phyloP scores from a whole-genome alignment of 352 stramenopile species.

The Phytopythium chamaehyphon region DNA sequence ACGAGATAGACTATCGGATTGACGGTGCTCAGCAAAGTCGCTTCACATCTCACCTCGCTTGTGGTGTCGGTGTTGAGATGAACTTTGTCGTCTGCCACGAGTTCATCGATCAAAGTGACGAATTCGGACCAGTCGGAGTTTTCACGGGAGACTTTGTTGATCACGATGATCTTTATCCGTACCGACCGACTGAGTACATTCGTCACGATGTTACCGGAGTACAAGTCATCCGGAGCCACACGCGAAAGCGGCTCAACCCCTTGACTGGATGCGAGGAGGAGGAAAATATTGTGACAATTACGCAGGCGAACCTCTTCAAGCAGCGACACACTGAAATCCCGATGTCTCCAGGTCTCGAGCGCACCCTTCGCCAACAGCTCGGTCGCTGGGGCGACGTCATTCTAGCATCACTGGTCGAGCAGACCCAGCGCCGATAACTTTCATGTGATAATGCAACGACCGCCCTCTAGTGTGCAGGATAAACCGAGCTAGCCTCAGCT shows the following conservation, averaged over 20 bases:
- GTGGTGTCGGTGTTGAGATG: slow-evolving; percentile 31
- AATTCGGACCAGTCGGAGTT: slow-evolving; percentile 17
- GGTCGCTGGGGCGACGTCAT: slow-evolving; percentile 46
- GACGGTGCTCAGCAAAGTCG: slow-evolving; percentile 35
- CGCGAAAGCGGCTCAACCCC: slow-evolving; percentile 7
- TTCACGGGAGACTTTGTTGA: slow-evolving; percentile 30
- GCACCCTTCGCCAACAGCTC: slow-evolving; percentile 36
- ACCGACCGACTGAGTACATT: slow-evolving; percentile 18
- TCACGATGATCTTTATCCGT: slow-evolving; percentile 35
- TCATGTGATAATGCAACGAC: no score
- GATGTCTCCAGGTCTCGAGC: slow-evolving; percentile 17
- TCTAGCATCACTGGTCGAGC: slow-evolving; percentile 7
- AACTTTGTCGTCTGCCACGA: slow-evolving; percentile 34
- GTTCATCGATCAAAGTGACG: slow-evolving; percentile 14
- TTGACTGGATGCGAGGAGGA: slow-evolving; percentile 3
- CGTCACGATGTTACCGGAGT: slow-evolving; percentile 26
- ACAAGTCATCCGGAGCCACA: slow-evolving; percentile 16
- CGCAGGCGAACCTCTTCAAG: slow-evolving; percentile 22
- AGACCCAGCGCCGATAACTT: no score
- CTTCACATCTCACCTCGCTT: slow-evolving; percentile 27
- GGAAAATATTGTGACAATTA: slow-evolving; percentile 26
- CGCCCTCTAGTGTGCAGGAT: no score
- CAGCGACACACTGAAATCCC: slow-evolving; percentile 13
- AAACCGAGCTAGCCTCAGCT: no score
- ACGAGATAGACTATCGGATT: slow-evolving; percentile 42